These are phyloP conservation scores for Russula sp. DNA, from an alignment of 768 basidiomycete species.

Conservation along the genomic window DNA sequence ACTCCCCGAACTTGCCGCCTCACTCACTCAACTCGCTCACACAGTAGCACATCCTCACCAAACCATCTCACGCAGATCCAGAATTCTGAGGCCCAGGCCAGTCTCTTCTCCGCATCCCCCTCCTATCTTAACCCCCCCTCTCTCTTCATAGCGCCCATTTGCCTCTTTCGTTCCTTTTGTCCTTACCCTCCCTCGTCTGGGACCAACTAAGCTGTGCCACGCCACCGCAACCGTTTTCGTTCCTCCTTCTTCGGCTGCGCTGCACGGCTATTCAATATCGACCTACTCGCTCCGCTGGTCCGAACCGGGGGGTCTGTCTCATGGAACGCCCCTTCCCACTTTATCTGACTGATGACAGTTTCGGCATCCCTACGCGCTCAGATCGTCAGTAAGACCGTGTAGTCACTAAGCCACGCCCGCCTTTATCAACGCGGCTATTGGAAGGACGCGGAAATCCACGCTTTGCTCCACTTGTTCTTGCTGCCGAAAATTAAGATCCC, in stretches of 20 bases:
- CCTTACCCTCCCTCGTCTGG: too few relatives aligned
- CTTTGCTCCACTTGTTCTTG: neutral
- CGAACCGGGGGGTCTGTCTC: neutral
- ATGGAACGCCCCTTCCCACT: neutral
- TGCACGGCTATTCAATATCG: neutral
- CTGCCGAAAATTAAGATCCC: neutral
- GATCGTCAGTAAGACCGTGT: neutral
- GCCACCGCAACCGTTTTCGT: neutral
- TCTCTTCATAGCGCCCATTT: too few relatives aligned
- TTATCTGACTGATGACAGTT: neutral
- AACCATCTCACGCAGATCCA: too few relatives aligned
- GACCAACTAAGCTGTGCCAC: too few relatives aligned
- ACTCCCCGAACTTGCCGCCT: neutral
- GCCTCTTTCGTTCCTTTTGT: too few relatives aligned
- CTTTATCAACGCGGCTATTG: neutral
- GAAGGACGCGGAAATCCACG: neutral
- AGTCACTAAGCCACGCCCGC: neutral
- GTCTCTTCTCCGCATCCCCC: neutral
- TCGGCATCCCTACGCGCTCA: neutral
- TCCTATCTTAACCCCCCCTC: too few relatives aligned
- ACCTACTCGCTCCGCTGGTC: constrained; percentile 1
- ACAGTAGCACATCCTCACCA: too few relatives aligned
- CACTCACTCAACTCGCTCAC: too few relatives aligned
- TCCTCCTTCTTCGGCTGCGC: neutral
- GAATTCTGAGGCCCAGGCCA: too few relatives aligned